Evolutionary conservation across 2,329 filamentous ascomycete genomes (phyloP).

Genomic region (Colletotrichum australisinense): DNA sequence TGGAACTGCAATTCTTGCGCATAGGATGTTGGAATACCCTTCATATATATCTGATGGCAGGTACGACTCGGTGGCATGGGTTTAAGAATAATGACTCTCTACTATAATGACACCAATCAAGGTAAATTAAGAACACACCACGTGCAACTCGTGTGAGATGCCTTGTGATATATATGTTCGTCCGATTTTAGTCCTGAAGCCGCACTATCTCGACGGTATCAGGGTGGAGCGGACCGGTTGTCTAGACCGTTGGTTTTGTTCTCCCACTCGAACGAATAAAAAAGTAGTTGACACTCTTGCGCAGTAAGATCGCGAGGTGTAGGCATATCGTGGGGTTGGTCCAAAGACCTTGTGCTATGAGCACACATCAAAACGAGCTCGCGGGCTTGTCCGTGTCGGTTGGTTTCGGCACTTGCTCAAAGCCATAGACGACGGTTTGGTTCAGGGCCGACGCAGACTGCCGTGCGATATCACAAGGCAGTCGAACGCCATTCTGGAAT

Average conservation of each 20-base stretch:
- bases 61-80: neutral
- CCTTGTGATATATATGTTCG: slow-evolving; percentile 60
- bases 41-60: neutral
- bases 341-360: neutral
- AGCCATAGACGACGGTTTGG: neutral
- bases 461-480: slow-evolving; percentile 30
- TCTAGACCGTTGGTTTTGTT: slow-evolving; percentile 74
- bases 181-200: slow-evolving; percentile 73
- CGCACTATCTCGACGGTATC: slow-evolving; percentile 67
- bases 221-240: slow-evolving; percentile 76
- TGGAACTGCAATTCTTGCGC: neutral
- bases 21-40: slow-evolving; percentile 7
- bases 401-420: slow-evolving; percentile 1
- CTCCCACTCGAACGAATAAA: slow-evolving; percentile 69
- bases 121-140: neutral
- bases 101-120: neutral
- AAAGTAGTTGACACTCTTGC: slow-evolving; percentile 68
- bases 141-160: neutral
- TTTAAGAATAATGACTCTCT: neutral
- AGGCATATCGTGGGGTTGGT: slow-evolving; percentile 68
- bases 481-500: slow-evolving; percentile 26
- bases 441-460: neutral
- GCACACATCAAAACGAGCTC: neutral
- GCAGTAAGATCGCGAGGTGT: slow-evolving; percentile 69
- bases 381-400: neutral